Percentiles rank a stretch among this genome's conserved stretches.
Conservation (phyloP, 2,329 filamentous ascomycete species). For the Alternaria tenuissima region DNA sequence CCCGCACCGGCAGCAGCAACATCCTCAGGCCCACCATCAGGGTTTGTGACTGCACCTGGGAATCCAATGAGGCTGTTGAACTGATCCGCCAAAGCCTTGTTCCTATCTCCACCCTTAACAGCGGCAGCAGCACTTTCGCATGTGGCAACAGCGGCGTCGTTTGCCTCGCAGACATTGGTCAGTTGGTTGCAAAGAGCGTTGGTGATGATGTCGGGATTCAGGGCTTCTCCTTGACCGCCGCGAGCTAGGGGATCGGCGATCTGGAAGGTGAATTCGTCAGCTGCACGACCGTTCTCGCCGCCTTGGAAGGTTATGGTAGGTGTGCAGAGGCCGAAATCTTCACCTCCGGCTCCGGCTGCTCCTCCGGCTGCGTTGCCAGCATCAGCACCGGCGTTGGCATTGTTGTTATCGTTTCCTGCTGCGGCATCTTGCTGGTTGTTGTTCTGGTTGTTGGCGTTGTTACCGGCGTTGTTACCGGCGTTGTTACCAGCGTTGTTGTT, state of each 20-base stretch:
- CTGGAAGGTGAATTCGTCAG: constrained; percentile 72
- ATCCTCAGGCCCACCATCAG: constrained; percentile 39
- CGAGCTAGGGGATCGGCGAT: constrained; percentile 68
- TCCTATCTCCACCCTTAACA: constrained; percentile 56
- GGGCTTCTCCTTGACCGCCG: constrained; percentile 70
- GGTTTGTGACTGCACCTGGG: constrained; percentile 44
- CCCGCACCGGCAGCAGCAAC: constrained; percentile 26
- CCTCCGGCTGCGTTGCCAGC: constrained; percentile 20
- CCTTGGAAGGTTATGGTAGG: constrained; percentile 68
- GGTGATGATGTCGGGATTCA: constrained; percentile 78
- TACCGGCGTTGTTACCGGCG: not conserved
- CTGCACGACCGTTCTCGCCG: constrained; percentile 61
- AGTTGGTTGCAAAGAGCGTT: constrained; percentile 76
- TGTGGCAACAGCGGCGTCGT: constrained; percentile 64
- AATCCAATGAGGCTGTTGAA: constrained; percentile 54
- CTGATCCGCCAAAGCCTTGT: constrained; percentile 53
- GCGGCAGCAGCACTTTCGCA: constrained; percentile 63
- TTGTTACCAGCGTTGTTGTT: not conserved
- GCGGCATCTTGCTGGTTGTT: constrained; percentile 22
- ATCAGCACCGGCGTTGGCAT: constrained; percentile 17
- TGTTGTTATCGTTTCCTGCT: constrained; percentile 9
- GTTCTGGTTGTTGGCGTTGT: constrained; percentile 7
- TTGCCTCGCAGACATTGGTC: constrained; percentile 70
- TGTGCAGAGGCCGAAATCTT: constrained; percentile 50
- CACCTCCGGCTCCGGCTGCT: constrained; percentile 25